Conservation (phyloP, 208 protist species). For the Crithidia expoeki region DNA sequence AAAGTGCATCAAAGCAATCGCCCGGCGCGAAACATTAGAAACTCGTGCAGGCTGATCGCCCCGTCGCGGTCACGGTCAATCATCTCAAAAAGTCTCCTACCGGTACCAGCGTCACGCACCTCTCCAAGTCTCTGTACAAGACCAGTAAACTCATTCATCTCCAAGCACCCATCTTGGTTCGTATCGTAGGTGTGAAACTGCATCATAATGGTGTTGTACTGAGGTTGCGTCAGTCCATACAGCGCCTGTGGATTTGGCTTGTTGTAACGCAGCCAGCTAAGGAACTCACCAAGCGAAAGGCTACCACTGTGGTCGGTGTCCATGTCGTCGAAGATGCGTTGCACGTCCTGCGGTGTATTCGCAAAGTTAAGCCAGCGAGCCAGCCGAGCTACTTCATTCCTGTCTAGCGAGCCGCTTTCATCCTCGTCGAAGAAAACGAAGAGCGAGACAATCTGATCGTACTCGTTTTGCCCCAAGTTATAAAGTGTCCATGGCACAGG, state of each 20-base stretch:
- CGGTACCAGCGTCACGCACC: slow-evolving; percentile 36
- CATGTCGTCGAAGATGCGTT: slow-evolving; percentile 84
- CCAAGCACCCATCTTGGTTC: slow-evolving; percentile 66
- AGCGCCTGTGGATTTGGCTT: slow-evolving; percentile 71
- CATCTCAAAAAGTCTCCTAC: slow-evolving; percentile 51
- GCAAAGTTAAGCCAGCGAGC: slow-evolving; percentile 86
- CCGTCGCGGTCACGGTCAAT: slow-evolving; percentile 60
- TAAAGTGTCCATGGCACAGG: slow-evolving; percentile 61
- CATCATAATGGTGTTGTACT: slow-evolving; percentile 91
- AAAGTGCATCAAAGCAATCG: not conserved
- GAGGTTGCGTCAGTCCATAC: slow-evolving; percentile 72
- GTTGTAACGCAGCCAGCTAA: slow-evolving; percentile 76
- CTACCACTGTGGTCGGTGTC: slow-evolving; percentile 62
- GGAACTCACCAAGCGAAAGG: slow-evolving; percentile 72
- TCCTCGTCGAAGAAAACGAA: slow-evolving; percentile 86
- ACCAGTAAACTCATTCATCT: slow-evolving; percentile 61
- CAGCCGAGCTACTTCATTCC: slow-evolving; percentile 61
- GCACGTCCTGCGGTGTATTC: slow-evolving; percentile 56
- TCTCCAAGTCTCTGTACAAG: slow-evolving; percentile 58
- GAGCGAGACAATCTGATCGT: slow-evolving; percentile 82
- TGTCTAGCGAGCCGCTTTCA: slow-evolving; percentile 64
- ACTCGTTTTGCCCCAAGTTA: slow-evolving; percentile 72
- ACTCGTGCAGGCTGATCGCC: slow-evolving; percentile 74
- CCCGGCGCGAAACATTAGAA: slow-evolving; percentile 66
- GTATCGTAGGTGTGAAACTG: slow-evolving; percentile 79